phyloP scores from a whole-genome alignment of 108 stramenopile genomes.

The Nannochloropsis gaditana region DNA sequence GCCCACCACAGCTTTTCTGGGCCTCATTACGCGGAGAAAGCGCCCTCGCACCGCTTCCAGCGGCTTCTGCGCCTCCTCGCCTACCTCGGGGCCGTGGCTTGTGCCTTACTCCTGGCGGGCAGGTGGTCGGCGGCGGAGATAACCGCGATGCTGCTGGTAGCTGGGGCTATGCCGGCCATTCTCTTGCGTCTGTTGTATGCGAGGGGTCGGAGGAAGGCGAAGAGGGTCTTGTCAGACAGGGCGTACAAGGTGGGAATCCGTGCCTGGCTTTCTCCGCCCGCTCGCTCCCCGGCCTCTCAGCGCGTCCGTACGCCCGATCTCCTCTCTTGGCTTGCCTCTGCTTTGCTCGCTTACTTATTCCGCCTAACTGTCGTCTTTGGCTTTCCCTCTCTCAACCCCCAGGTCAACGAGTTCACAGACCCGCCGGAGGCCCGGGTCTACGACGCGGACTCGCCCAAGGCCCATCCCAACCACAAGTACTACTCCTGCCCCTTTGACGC shows the following conservation, averaged over 20 bases:
- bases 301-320: neutral
- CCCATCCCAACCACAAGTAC: neutral
- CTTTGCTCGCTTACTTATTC: neutral
- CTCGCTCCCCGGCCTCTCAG: no score
- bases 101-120: neutral
- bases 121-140: neutral
- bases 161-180: neutral
- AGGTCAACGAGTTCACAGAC: neutral
- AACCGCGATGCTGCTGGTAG: neutral
- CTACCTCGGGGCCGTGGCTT: neutral
- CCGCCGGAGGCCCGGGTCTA: neutral
- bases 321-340: neutral
- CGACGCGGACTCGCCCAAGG: neutral
- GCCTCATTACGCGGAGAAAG: conserved; percentile 6
- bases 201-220: neutral
- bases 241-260: no score
- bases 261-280: no score
- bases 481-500: neutral
- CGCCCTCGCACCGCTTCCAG: neutral
- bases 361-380: neutral
- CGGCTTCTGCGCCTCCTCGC: neutral
- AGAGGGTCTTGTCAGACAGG: neutral
- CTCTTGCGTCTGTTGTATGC: neutral
- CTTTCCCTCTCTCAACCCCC: neutral
- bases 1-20: neutral